Conservation (phyloP, 495 filamentous ascomycete species). For the Cercophora samala region DNA sequence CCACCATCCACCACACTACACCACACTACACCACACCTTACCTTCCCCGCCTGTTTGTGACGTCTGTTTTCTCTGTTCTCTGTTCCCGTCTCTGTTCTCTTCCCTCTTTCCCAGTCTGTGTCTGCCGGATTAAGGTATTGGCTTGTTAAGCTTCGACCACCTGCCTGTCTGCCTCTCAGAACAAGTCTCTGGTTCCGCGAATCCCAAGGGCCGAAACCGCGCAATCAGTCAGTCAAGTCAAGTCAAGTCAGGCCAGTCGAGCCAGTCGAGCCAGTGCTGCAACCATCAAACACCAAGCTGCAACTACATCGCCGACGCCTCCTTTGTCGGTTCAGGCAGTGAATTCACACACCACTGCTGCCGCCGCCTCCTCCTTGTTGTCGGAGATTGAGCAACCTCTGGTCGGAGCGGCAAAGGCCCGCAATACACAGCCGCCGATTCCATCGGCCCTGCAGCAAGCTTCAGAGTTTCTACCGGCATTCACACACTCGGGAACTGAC, state of each 20-base stretch:
- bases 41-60: slow-evolving; percentile 2
- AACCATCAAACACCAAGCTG: not conserved
- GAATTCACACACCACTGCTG: not conserved
- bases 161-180: not conserved
- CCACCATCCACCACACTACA: too few species aligned
- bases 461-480: not conserved
- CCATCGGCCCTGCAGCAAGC: not conserved
- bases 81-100: not conserved
- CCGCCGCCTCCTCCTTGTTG: not conserved
- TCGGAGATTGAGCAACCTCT: not conserved
- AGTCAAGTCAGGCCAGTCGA: too few species aligned
- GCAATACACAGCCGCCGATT: not conserved
- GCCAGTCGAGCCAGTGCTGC: not conserved
- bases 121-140: not conserved
- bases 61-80: slow-evolving; percentile 10
- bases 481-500: not conserved
- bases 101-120: slow-evolving; percentile 9
- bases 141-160: not conserved
- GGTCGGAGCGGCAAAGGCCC: not conserved
- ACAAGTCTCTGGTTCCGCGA: not conserved
- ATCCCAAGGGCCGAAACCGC: not conserved
- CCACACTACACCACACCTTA: not conserved
- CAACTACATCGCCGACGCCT: not conserved
- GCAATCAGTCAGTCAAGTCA: not conserved
- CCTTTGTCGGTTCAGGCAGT: not conserved